Conservation (phyloP, 352 stramenopile species). For the Pythium pectinolyticum region DNA sequence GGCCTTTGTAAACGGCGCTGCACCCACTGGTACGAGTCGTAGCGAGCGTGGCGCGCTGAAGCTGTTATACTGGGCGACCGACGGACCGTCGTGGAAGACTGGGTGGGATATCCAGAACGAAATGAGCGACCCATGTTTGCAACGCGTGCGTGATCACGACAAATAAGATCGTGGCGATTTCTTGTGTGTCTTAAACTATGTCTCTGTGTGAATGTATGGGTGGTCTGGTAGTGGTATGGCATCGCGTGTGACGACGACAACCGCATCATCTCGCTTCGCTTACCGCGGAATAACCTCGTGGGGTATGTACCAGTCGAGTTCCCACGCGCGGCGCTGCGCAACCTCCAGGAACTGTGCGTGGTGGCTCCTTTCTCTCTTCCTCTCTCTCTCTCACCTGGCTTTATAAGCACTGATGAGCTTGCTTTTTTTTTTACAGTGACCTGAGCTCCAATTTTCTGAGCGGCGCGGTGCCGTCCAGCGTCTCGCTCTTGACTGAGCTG, state of each 20-base stretch:
- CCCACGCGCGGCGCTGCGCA: slow-evolving; percentile 42
- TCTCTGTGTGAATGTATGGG: not conserved
- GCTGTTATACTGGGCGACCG: slow-evolving; percentile 61
- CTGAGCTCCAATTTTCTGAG: slow-evolving; percentile 73
- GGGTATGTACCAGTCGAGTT: slow-evolving; percentile 58
- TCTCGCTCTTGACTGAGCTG: slow-evolving; percentile 40
- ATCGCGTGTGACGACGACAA: slow-evolving; percentile 53
- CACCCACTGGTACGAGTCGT: slow-evolving; percentile 21
- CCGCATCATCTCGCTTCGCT: slow-evolving; percentile 55
- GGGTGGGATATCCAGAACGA: slow-evolving; percentile 71
- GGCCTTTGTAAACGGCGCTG: not conserved
- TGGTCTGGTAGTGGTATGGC: slow-evolving; percentile 57
- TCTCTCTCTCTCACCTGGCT: no score
- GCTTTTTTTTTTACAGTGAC: slow-evolving; percentile 34
- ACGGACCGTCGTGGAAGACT: slow-evolving; percentile 47
- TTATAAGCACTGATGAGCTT: not conserved
- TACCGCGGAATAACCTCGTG: slow-evolving; percentile 65
- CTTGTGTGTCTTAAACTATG: slow-evolving; percentile 5
- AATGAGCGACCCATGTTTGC: slow-evolving; percentile 57
- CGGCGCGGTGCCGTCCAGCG: slow-evolving; percentile 42
- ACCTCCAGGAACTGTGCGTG: slow-evolving; percentile 61
- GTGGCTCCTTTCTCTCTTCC: no score
- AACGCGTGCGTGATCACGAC: slow-evolving; percentile 31
- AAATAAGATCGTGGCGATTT: no score
- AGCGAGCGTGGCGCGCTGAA: slow-evolving; percentile 66